Evolutionary conservation across 2,329 filamentous ascomycete genomes (phyloP), one percentile per base, ranked within the genome.

Genomic region (Fusarium fujikuroi): DNA sequence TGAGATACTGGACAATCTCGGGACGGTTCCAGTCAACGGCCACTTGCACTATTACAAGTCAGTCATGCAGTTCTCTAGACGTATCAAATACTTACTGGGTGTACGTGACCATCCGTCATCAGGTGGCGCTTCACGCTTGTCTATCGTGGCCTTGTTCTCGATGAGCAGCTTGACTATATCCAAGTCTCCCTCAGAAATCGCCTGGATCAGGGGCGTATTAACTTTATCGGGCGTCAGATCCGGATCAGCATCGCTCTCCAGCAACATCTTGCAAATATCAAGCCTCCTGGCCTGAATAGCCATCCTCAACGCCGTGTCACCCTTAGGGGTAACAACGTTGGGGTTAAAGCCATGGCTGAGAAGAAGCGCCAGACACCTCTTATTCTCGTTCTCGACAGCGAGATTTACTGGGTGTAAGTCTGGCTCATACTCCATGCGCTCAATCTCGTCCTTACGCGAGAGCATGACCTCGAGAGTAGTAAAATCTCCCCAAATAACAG

Each of bases 271-370:
- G 28, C 44, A 60, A 1, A 60, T 2, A 18, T 60, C 57, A 9
- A 60, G 32, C 11, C 36, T 30, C 6, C 0, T 14, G 3, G 2
- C 1, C 5, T 34, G 4, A 14, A 60, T 52, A 6, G 44, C 32
- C 0, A 11, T 0, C 0, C 21, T 42, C 21, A 40, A 1, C 7
- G 28, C 28, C 10, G 21, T 50, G 0, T 34, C 47, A 0, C 47
- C 30, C 5, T 12, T 16, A 1, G 21, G 14, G 2, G 7, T 34
- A 9, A 5, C 7, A 7, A 28, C 1, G 6, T 60, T 25, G 1
- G 57, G 25, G 3, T 7, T 34, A 9, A 60, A 18, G 11, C 44
- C 57, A 0, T 60, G 25, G 0, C 21, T 14, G 18, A 60, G n/a
- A 9, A 60, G 44, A 19, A 60, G 10, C 5, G 2, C 1, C 2